Percentiles rank a stretch among this genome's conserved stretches.
phyloP scores from a whole-genome alignment of 176 grass and related monocot genomes.

The Musa troglodytarum region DNA sequence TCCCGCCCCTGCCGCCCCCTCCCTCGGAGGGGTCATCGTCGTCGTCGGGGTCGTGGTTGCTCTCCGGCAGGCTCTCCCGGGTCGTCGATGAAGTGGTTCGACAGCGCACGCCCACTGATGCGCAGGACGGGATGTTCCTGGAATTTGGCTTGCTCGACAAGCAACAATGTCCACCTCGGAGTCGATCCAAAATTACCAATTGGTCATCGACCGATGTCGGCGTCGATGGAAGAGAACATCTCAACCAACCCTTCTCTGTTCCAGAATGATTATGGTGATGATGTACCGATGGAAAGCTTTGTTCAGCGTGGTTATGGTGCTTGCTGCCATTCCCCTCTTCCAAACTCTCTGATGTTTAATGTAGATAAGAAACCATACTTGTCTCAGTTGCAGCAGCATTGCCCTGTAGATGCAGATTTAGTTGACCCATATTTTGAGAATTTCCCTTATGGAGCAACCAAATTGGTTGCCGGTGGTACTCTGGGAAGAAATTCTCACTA shows the following conservation, averaged over 20 bases:
- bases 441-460: neutral
- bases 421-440: neutral
- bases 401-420: neutral
- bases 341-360: neutral
- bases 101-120: too few species aligned
- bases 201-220: too few species aligned
- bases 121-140: too few species aligned
- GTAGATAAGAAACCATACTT: neutral
- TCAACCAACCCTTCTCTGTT: neutral
- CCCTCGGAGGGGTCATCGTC: neutral
- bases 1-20: too few species aligned
- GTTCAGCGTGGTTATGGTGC: neutral
- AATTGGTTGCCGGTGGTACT: neutral
- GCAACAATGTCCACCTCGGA: neutral
- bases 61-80: neutral
- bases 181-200: neutral
- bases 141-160: neutral
- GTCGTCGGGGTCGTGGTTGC: neutral
- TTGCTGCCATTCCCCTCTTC: neutral
- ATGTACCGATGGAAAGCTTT: neutral
- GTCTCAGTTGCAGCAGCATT: neutral
- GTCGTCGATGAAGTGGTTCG: neutral
- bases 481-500: neutral
- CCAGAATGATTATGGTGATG: neutral
- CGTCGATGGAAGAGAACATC: too few species aligned